Percentiles rank a stretch among this genome's conserved stretches.
phyloP scores from a whole-genome alignment of 2,329 filamentous ascomycete genomes.

The Neofusicoccum parvum region DNA sequence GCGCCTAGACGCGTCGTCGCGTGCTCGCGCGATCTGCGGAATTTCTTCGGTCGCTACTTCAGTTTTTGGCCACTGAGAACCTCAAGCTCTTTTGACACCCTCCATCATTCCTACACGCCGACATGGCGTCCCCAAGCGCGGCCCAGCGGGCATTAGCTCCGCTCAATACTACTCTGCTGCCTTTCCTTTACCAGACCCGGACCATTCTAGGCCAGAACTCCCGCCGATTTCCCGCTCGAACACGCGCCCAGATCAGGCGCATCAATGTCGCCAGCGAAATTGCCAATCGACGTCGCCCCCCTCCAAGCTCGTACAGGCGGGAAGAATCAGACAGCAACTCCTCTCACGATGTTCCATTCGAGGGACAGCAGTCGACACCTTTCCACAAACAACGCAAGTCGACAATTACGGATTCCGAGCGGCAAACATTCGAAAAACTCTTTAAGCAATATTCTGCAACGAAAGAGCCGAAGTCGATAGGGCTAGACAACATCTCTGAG shows the following conservation, averaged over 20 bases:
- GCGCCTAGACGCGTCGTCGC: conserved; percentile 17
- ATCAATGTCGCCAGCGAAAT: conserved; percentile 11
- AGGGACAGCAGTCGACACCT: conserved; percentile 37
- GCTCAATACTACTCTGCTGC: conserved; percentile 50
- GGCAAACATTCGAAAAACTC: conserved; percentile 32
- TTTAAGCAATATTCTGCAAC: conserved; percentile 4
- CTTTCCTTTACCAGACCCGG: conserved; percentile 73
- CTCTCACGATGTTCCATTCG: conserved; percentile 29
- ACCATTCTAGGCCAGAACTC: conserved; percentile 51
- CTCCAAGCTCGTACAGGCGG: background rate
- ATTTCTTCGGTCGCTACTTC: background rate
- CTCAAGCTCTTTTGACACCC: background rate
- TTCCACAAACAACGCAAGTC: conserved; percentile 27
- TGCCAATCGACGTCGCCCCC: background rate
- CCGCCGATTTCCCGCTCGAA: background rate
- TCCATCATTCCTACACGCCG: background rate
- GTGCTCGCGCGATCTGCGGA: conserved; percentile 16
- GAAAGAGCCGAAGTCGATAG: no score
- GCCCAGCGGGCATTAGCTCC: background rate
- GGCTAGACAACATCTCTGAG: background rate
- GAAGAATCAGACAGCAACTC: background rate
- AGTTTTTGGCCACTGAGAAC: background rate
- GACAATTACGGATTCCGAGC: conserved; percentile 40
- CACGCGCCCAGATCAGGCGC: background rate
- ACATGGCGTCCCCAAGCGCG: background rate